Evolutionary conservation across 441 rosid species (phyloP).

Genomic region (Gossypium gossypioides): DNA sequence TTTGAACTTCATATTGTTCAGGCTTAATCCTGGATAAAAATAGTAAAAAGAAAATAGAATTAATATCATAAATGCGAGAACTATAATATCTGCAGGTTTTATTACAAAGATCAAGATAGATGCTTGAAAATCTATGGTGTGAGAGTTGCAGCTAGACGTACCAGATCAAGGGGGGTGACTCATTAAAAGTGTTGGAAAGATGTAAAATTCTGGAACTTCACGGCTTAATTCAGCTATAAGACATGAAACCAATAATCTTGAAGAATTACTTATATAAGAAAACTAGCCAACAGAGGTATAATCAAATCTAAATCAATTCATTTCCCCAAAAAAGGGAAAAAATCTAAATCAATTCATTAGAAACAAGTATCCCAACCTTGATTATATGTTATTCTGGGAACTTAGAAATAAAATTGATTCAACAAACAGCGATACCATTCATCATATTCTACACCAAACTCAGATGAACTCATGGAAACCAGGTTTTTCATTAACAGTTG

Average conservation of each 20-base stretch:
- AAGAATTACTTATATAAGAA: neutral
- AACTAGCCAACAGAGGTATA: neutral
- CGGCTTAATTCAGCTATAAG: neutral
- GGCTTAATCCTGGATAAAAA: neutral
- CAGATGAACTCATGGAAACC: slow-evolving; percentile 1
- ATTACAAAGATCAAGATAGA: neutral
- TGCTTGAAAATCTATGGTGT: neutral
- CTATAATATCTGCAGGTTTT: neutral
- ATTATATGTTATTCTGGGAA: neutral
- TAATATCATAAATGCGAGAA: neutral
- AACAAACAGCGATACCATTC: neutral
- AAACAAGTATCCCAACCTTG: neutral
- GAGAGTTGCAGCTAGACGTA: neutral
- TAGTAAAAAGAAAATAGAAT: neutral
- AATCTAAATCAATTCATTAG: neutral
- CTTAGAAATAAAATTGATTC: slow-evolving; percentile 6
- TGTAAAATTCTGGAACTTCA: neutral
- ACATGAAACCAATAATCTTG: neutral
- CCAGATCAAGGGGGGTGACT: slow-evolving; percentile 10
- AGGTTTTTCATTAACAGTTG: neutral
- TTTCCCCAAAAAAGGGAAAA: neutral
- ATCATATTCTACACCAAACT: neutral
- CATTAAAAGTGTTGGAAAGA: neutral
- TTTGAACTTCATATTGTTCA: slow-evolving; percentile 20
- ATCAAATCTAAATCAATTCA: neutral